Evolutionary conservation across 2,329 filamentous ascomycete genomes (phyloP).

Genomic region (Ilyonectria sp.): DNA sequence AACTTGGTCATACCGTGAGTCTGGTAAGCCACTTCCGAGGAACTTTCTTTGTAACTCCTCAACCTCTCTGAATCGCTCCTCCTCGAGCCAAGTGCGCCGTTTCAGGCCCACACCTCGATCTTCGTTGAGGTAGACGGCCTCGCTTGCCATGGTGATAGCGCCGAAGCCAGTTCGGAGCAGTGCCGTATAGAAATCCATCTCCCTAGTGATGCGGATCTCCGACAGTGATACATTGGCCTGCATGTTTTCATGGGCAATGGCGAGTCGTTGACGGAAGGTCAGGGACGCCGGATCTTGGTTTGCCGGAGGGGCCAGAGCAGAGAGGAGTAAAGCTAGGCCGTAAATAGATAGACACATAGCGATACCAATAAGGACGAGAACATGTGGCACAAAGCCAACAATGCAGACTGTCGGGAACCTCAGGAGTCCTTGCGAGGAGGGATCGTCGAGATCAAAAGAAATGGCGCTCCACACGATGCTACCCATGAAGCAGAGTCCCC

Average conservation of each 20-base stretch:
- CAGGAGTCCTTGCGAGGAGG: constrained; percentile 76
- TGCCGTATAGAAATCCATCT: constrained; percentile 97
- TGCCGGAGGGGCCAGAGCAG: constrained; percentile 64
- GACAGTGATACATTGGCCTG: constrained; percentile 91
- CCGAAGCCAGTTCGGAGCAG: constrained; percentile 89
- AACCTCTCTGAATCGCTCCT: constrained; percentile 85
- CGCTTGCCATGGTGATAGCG: constrained; percentile 91
- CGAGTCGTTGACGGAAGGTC: constrained; percentile 73
- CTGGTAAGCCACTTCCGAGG: constrained; percentile 62
- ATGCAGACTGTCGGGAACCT: constrained; percentile 96
- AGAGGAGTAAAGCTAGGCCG: constrained; percentile 80
- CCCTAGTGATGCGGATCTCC: constrained; percentile 83
- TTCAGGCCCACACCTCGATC: constrained; percentile 82
- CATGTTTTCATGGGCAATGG: constrained; percentile 86
- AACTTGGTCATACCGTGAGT: constrained; percentile 66
- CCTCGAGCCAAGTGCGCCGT: constrained; percentile 90
- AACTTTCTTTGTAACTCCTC: constrained; percentile 71
- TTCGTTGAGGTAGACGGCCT: constrained; percentile 96
- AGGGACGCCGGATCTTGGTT: constrained; percentile 49
- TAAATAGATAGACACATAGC: constrained; percentile 84
- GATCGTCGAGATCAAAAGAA: constrained; percentile 73
- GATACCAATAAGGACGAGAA: constrained; percentile 89
- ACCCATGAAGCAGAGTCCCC: constrained; percentile 91
- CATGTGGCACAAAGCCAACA: constrained; percentile 93
- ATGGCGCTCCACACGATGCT: constrained; percentile 85